Base-by-base conservation (phyloP, 305 asterid species). In the Plantago coronopus region DNA sequence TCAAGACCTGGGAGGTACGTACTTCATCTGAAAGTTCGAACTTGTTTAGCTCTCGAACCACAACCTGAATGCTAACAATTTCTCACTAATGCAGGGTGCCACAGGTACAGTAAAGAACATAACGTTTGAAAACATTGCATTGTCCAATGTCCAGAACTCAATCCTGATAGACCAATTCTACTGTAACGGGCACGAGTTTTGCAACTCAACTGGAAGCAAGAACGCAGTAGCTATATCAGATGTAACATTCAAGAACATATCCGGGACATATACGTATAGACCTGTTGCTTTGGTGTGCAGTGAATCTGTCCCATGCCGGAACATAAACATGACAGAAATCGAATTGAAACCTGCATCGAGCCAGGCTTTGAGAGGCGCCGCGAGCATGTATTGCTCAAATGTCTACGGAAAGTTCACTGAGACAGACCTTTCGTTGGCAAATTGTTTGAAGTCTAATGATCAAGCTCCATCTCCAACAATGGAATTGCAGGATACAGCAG, bases 1-100 rank as follows among this genome's bases (percentile, higher is more conserved):
- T 75, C 10, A 70, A 75, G 68, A 75, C 79, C 13, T 70, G 73
- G 73, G 68, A 48, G 74, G 79, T 75, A 71, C n/a, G n/a, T n/a
- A n/a, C n/a, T n/a, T n/a, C n/a, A n/a, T n/a, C n/a, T n/a, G n/a
- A n/a, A n/a, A n/a, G n/a, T n/a, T n/a, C n/a, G n/a, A n/a, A n/a
- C n/a, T n/a, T n/a, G n/a, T n/a, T n/a, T n/a, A n/a, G n/a, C n/a
- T n/a, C n/a, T n/a, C n/a, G n/a, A n/a, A n/a, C n/a, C n/a, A n/a
- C n/a, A n/a, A n/a, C n/a, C n/a, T n/a, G n/a, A n/a, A n/a, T n/a
- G n/a, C n/a, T n/a, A n/a, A n/a, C n/a, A n/a, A 20, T 50, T 50
- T 25, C 9, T 7, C 58, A 25, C 25, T 16, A 1, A 29, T 25
- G 48, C 59, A 73, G 74, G 66, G 71, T 6, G 80, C 67, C 14